Percentiles rank a stretch among this genome's conserved stretches.
Evolutionary conservation across 495 filamentous ascomycete genomes (phyloP).

Genomic region (Cladorrhinum samala): DNA sequence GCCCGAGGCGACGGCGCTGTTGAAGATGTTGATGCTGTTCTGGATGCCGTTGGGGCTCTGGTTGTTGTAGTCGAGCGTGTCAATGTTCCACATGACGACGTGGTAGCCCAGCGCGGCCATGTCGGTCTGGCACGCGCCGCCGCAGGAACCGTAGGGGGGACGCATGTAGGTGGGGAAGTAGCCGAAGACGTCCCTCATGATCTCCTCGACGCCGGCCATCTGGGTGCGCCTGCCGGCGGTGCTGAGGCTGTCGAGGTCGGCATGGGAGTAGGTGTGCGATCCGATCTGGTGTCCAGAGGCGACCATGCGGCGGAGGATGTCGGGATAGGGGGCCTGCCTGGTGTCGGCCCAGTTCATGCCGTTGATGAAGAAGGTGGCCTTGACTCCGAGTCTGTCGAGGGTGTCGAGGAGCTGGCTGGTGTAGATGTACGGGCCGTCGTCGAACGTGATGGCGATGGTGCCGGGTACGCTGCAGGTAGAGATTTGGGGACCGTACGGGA

Average conservation of each 20-base stretch:
- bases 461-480: slow-evolving; percentile 50
- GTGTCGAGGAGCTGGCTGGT: slow-evolving; percentile 54
- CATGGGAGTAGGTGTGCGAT: slow-evolving; percentile 66
- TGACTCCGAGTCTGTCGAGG: slow-evolving; percentile 47
- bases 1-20: slow-evolving; percentile 19
- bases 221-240: slow-evolving; percentile 43
- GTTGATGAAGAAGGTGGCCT: slow-evolving; percentile 64
- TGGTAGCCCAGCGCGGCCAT: slow-evolving; percentile 58
- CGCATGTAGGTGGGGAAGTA: slow-evolving; percentile 70
- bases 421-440: slow-evolving; percentile 60
- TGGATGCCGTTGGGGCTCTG: slow-evolving; percentile 49
- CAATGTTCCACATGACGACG: slow-evolving; percentile 56
- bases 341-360: slow-evolving; percentile 57
- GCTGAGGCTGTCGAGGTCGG: slow-evolving; percentile 51
- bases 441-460: slow-evolving; percentile 60
- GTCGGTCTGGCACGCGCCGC: slow-evolving; percentile 37
- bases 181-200: slow-evolving; percentile 58
- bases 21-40: slow-evolving; percentile 48
- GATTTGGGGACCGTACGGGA: slow-evolving; percentile 33
- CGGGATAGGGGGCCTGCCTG: slow-evolving; percentile 8
- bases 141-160: slow-evolving; percentile 61
- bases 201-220: slow-evolving; percentile 62
- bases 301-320: slow-evolving; percentile 45
- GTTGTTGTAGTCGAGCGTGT: slow-evolving; percentile 60
- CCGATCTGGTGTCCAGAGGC: slow-evolving; percentile 61